A percentile compares a stretch with the other conserved stretches of the same genome.
phyloP scores from a whole-genome alignment of 306 rosid species.

The Cercis canadensis region DNA sequence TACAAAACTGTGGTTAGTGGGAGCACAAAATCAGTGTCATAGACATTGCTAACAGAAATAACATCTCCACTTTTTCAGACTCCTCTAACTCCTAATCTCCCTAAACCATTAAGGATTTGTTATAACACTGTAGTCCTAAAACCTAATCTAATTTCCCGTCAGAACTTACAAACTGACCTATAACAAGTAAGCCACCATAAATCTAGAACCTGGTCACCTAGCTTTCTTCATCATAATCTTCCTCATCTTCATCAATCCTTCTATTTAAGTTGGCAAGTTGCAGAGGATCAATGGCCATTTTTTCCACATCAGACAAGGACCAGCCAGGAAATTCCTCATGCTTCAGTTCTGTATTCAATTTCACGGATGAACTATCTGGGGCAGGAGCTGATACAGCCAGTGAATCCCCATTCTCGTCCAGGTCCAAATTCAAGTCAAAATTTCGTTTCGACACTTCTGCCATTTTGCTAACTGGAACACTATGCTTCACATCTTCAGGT shows the following conservation, averaged over 20 bases:
- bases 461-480: constrained; percentile 25
- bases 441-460: constrained; percentile 48
- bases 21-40: not conserved
- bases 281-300: constrained; percentile 62
- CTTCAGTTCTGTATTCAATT: constrained; percentile 47
- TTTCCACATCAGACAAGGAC: constrained; percentile 64
- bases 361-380: constrained; percentile 27
- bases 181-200: not conserved
- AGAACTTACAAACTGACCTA: constrained; percentile 33
- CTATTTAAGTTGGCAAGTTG: constrained; percentile 62
- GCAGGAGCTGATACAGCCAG: constrained; percentile 29
- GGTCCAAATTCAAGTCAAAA: constrained; percentile 69
- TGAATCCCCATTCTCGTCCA: constrained; percentile 53
- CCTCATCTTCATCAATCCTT: constrained; percentile 71
- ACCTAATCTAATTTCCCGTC: constrained; percentile 27
- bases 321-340: constrained; percentile 70
- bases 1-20: not conserved
- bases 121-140: constrained; percentile 28
- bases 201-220: constrained; percentile 19
- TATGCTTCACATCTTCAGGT: constrained; percentile 42
- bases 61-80: constrained; percentile 4
- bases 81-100: constrained; percentile 21
- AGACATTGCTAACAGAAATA: constrained; percentile 21
- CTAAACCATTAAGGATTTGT: constrained; percentile 2
- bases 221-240: constrained; percentile 78